Conservation (phyloP, 1,139 yeast species). For the Entelexis paramagnoliae region DNA sequence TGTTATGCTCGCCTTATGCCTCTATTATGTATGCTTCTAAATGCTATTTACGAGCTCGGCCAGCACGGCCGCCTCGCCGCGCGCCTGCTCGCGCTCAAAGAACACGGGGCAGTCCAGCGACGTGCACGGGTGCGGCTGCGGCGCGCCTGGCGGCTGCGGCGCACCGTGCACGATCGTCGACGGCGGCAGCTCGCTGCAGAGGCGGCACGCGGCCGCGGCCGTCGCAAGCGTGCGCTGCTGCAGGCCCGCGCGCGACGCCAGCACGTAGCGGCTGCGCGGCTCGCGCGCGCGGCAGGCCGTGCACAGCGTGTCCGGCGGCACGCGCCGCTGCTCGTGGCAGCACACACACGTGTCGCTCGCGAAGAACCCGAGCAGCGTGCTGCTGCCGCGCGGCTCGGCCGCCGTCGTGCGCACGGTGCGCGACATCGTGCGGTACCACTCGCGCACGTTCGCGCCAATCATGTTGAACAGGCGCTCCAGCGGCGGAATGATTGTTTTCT, state of each 20-base stretch:
- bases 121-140: conserved; percentile 28
- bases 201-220: conserved; percentile 7
- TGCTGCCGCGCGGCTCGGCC: background rate
- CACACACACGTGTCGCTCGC: conserved; percentile 8
- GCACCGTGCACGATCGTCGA: background rate
- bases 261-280: conserved; percentile 10
- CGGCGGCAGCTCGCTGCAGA: conserved; percentile 10
- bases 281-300: conserved; percentile 2
- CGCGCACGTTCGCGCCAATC: conserved; percentile 65
- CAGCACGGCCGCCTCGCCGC: background rate
- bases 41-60: background rate
- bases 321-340: conserved; percentile 10
- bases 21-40: too few species aligned
- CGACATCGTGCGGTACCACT: conserved; percentile 75
- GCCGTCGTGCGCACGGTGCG: conserved; percentile 5
- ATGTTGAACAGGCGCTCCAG: conserved; percentile 71
- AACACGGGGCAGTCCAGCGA: conserved; percentile 40
- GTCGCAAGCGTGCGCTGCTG: conserved; percentile 9
- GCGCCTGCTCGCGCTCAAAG: conserved; percentile 30
- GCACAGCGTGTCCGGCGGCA: conserved; percentile 8
- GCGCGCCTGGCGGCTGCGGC: background rate
- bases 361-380: conserved; percentile 7
- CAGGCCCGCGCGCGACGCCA: conserved; percentile 4
- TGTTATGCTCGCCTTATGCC: too few species aligned
- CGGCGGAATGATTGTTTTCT: conserved; percentile 78